Conservation (phyloP, 257 asterid species). For the Gentiana straminea region DNA sequence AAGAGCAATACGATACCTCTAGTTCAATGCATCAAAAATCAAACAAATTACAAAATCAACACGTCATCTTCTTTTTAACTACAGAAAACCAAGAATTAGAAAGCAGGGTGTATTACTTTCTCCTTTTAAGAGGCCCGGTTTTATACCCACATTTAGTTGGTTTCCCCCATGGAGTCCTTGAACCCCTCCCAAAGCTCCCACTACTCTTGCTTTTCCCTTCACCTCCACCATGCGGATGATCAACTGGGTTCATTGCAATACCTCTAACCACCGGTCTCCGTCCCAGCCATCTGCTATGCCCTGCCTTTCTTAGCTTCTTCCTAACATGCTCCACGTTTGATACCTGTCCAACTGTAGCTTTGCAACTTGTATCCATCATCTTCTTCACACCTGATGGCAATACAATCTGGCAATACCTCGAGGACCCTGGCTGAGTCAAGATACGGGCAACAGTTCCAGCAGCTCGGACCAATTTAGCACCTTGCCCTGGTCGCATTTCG, state of each 20-base stretch:
- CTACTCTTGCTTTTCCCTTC: slow-evolving; percentile 91
- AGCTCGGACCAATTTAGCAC: slow-evolving; percentile 64
- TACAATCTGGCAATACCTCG: slow-evolving; percentile 60
- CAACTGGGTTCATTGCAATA: slow-evolving; percentile 85
- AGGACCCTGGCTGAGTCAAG: slow-evolving; percentile 57
- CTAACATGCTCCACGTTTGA: slow-evolving; percentile 47
- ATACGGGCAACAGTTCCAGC: slow-evolving; percentile 66
- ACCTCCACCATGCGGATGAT: slow-evolving; percentile 94
- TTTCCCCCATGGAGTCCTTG: slow-evolving; percentile 79
- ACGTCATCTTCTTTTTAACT: too few relatives aligned
- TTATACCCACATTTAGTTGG: slow-evolving; percentile 84
- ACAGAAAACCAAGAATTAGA: not conserved
- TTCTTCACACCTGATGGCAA: slow-evolving; percentile 68
- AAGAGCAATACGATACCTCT: too few relatives aligned
- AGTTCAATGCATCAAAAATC: too few relatives aligned
- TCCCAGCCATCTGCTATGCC: slow-evolving; percentile 75
- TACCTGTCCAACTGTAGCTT: slow-evolving; percentile 55
- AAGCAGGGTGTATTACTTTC: slow-evolving; percentile 17
- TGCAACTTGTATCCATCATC: slow-evolving; percentile 50
- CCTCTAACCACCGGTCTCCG: slow-evolving; percentile 74
- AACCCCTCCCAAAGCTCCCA: slow-evolving; percentile 54
- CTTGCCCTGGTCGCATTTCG: slow-evolving; percentile 91
- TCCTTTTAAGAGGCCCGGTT: slow-evolving; percentile 61
- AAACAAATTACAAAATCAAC: too few relatives aligned
- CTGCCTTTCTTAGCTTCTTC: slow-evolving; percentile 77